Evolutionary conservation across 1,139 yeast species (phyloP), one percentile per base, ranked within the genome.

Genomic region (Suhomyces taliae): DNA sequence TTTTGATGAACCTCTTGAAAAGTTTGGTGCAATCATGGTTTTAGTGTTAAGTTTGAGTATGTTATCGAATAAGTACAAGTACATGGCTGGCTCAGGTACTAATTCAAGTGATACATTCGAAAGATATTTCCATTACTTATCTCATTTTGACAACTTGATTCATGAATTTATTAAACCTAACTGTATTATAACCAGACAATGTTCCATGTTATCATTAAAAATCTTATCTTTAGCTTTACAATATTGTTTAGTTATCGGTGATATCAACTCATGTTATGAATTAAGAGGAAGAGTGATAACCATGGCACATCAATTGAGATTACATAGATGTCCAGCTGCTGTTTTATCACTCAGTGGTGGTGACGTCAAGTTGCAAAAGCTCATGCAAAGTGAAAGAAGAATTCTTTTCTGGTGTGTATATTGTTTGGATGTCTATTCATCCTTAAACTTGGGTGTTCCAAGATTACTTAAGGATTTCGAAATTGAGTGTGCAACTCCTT

Each of bases 261-360:
- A 87, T 62, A 78, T 83, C 36, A 78, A 83, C 11, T 83, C 90
- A 1, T 78, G 90, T 49, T 90, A 89, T 68, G 87, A 85, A 49
- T 72, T 86, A 39, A 74, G 96, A 51, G 91, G 93, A 39, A 73
- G 85, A 56, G 84, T 87, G 7, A 82, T 86, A 6, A 83, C 90
- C 27, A 87, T 88, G 91, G 86, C 93, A 2, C 96, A 88, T 59
- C 95, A 90, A 56, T 69, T 90, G 46, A 81, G 97, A 56, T 72
- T 90, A 44, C 96, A 90, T 61, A 77, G 96, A 54, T 87, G 96
- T 66, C 96, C 96, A 11, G 87, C 91, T 11, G 91, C 95, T 0
- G 91, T 90, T 6, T 67, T 86, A 44, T 78, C 78, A 0, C 59
- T 72, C 24, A 62, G 66, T 46, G 66, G 69, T 1, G 54, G 50